Evolutionary conservation across 495 filamentous ascomycete genomes (phyloP), one percentile per base, ranked within the genome.

Genomic region (Xylaria intraflava): DNA sequence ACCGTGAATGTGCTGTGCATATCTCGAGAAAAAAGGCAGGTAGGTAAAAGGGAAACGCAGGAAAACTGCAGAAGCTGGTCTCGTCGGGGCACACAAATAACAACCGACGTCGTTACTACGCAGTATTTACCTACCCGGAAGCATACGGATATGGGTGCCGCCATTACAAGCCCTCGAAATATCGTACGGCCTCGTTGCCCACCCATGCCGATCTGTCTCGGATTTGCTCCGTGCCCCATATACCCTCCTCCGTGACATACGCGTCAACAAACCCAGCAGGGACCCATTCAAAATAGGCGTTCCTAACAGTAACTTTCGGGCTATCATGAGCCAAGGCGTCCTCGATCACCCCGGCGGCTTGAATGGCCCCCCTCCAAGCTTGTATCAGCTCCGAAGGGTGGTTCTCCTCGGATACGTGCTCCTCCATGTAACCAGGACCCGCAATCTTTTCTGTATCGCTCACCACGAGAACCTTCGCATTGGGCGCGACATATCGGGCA

Each of bases 241-340:
- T 51, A 2, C 73, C 73, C 9, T 72, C 60, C 38, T 87, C 83
- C 5, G 77, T 79, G 44, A 84, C 57, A 55, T 83, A 85, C 0
- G 59, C 71, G 61, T 86, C 76, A 0, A 87, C 70, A 23, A 78
- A 64, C 1, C 53, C 45, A 4, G 72, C 60, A 1, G 78, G 74
- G 7, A 85, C 71, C 83, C 83, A 86, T 66, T 89, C 84, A 51
- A 87, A 87, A 49, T 82, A 84, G 12, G 76, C 56, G 54, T 87
- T 87, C 42, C 70, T 75, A 10, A 85, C 71, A 4, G 58, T 49
- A 11, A 61, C 41, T 27, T 46, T 53, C 0, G 26, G 24, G n/a
- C 12, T 33, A 7, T 19, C 33, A 19, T 36, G 38, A 38, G 12
- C 44, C 2, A 39, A 47, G 7, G 27, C 53, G 41, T 19, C 23